Conservation (phyloP, 2,329 filamentous ascomycete species). For the Aquanectria penicillioides region DNA sequence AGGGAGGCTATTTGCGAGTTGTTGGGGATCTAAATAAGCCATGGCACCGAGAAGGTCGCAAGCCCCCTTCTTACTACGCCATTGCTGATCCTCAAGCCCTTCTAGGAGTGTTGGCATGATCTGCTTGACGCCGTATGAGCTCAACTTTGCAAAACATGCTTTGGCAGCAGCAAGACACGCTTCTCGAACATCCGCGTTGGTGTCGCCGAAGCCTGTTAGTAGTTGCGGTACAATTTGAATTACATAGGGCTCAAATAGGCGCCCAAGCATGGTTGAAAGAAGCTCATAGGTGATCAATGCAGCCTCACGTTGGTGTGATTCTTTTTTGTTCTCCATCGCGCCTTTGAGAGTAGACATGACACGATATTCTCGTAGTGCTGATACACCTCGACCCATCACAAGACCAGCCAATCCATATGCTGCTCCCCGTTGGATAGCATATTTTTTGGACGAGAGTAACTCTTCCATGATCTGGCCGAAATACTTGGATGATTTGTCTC, state of each 20-base stretch:
- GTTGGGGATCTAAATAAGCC: slow-evolving; percentile 97
- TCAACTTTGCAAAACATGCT: slow-evolving; percentile 90
- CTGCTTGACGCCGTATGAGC: slow-evolving; percentile 94
- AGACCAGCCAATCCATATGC: slow-evolving; percentile 95
- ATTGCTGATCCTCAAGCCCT: slow-evolving; percentile 93
- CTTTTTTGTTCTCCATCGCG: slow-evolving; percentile 95
- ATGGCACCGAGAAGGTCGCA: slow-evolving; percentile 97
- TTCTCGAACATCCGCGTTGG: slow-evolving; percentile 88
- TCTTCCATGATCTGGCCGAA: slow-evolving; percentile 83
- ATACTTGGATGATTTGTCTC: slow-evolving; percentile 81
- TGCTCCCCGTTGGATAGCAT: slow-evolving; percentile 90
- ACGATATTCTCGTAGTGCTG: slow-evolving; percentile 82
- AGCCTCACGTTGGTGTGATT: slow-evolving; percentile 86
- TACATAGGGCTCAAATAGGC: slow-evolving; percentile 94
- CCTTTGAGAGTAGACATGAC: slow-evolving; percentile 84
- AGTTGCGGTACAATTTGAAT: slow-evolving; percentile 95
- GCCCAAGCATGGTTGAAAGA: slow-evolving; percentile 84
- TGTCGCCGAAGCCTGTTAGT: slow-evolving; percentile 88
- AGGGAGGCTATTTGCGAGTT: slow-evolving; percentile 89
- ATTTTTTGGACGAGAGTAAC: slow-evolving; percentile 88
- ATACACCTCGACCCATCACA: slow-evolving; percentile 86
- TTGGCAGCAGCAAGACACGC: slow-evolving; percentile 93
- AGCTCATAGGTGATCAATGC: slow-evolving; percentile 92
- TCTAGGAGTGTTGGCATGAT: slow-evolving; percentile 91
- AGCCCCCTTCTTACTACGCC: slow-evolving; percentile 98